These are phyloP conservation scores for Fusarium sp. DNA, from an alignment of 2,329 filamentous ascomycete species.

Conservation along the genomic window DNA sequence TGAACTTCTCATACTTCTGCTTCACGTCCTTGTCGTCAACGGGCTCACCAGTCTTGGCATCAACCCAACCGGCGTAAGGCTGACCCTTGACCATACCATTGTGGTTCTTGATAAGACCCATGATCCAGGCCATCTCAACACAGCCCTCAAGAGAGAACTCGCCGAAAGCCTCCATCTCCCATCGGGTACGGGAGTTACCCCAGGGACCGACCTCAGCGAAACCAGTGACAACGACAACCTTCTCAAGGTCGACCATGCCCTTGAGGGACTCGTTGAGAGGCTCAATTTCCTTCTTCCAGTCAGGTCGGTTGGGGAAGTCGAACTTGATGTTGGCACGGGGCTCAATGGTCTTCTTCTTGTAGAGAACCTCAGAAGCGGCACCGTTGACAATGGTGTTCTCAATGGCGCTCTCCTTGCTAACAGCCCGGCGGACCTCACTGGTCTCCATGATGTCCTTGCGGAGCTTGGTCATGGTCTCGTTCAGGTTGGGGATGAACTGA, in stretches of 20 bases:
- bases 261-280: conserved; percentile 90
- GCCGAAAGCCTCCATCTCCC: conserved; percentile 99
- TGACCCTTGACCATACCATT: conserved; percentile 96
- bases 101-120: conserved; percentile 99
- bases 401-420: conserved; percentile 94
- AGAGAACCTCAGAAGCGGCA: conserved; percentile 89
- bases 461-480: conserved; percentile 91
- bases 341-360: conserved; percentile 93
- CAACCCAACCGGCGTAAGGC: conserved; percentile 96
- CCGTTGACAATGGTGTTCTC: conserved; percentile 99
- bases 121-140: conserved; percentile 99
- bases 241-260: conserved; percentile 98
- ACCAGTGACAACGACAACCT: conserved; percentile 96
- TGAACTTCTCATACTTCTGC: conserved; percentile 95
- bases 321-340: conserved; percentile 98
- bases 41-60: conserved; percentile 91
- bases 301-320: conserved; percentile 88
- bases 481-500: conserved; percentile 96
- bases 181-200: conserved; percentile 97
- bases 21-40: conserved; percentile 99
- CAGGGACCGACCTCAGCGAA: conserved; percentile 97
- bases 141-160: conserved; percentile 98
- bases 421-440: conserved; percentile 91
- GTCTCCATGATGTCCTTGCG: conserved; percentile 96
- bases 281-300: conserved; percentile 92